Base-by-base conservation (phyloP, 2,329 filamentous ascomycete species). In the Diaporthe humulicola region DNA sequence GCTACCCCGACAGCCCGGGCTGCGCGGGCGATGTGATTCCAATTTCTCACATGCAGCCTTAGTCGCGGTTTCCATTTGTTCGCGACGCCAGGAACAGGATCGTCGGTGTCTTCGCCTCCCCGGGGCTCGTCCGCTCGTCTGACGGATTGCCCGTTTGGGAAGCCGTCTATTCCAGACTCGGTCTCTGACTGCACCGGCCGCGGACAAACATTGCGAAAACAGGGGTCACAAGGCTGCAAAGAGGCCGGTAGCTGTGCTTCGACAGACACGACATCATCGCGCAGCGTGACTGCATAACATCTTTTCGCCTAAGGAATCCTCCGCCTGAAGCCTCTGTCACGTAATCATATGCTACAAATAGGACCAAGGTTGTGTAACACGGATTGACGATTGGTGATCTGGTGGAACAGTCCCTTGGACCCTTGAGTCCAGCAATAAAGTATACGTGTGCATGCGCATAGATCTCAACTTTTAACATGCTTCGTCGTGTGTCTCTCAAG, bases 41-140 rank as follows among this genome's bases (percentile, higher is more conserved):
- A 64, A 72, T 40, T 42, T 72, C 70, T 72, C 45, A 64, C 57
- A n/a, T 72, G 70, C 57, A 64, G 42, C 57, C 64, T 22, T 64
- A 72, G 70, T 61, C 28, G 57, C 57, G 33, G 9, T 64, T 64
- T 42, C 57, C 36, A 30, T 64, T 64, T 54, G 33, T 45, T 50
- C 36, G 48, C 57, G 45, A 50, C 57, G 33, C 48, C 45, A 42
- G 57, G 60, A 56, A 54, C 45, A 72, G 36, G 70, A 56, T 64
- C 70, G 45, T 28, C 48, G n/a, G 48, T 36, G 33, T 52, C 36
- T 28, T 40, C 28, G 33, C 54, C 38, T 58, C 33, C n/a, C 42
- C 33, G 40, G 17, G 25, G 48, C 28, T 60, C 56, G 40, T 54
- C 45, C 45, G 64, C 64, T 69, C 64, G 64, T 60, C 57, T 60